Evolutionary conservation across 345 rosid species (phyloP).

Genomic region (Gossypium australe): DNA sequence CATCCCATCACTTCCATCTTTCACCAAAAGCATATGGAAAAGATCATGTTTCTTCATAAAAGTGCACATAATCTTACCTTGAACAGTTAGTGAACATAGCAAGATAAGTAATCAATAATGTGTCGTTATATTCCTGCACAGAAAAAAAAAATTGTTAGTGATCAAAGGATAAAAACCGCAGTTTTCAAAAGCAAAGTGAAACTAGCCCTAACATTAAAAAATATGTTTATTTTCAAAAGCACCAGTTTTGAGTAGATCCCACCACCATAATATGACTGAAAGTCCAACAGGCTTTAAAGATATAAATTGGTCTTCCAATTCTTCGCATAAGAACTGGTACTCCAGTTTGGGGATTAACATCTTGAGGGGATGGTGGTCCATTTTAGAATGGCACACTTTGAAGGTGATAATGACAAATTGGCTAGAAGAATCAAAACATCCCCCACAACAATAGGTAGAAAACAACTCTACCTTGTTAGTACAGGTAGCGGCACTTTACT

Average conservation of each 20-base stretch:
- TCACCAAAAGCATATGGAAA: not conserved
- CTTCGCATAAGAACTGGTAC: not conserved
- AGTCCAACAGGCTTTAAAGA: not conserved
- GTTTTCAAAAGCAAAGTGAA: too few relatives aligned
- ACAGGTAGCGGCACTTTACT: not conserved
- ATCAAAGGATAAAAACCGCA: too few relatives aligned
- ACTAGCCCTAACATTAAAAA: too few relatives aligned
- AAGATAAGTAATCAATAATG: constrained; percentile 73
- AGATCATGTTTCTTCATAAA: not conserved
- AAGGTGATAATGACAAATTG: not conserved
- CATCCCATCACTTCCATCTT: not conserved
- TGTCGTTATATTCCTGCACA: constrained; percentile 83
- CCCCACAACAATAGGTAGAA: not conserved
- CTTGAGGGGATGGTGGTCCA: not conserved
- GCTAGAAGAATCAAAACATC: not conserved
- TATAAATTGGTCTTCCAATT: not conserved
- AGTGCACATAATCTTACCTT: constrained; percentile 39
- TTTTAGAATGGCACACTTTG: not conserved
- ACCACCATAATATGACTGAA: not conserved
- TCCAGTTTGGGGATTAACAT: not conserved
- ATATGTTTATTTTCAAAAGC: too few relatives aligned
- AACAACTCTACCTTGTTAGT: not conserved
- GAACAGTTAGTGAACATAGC: constrained; percentile 93
- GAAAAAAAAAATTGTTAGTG: too few relatives aligned
- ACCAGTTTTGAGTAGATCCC: not conserved